A percentile compares a stretch with the other conserved stretches of the same genome.
phyloP scores from a whole-genome alignment of 805 yeast genomes.

The Pichia californica region DNA sequence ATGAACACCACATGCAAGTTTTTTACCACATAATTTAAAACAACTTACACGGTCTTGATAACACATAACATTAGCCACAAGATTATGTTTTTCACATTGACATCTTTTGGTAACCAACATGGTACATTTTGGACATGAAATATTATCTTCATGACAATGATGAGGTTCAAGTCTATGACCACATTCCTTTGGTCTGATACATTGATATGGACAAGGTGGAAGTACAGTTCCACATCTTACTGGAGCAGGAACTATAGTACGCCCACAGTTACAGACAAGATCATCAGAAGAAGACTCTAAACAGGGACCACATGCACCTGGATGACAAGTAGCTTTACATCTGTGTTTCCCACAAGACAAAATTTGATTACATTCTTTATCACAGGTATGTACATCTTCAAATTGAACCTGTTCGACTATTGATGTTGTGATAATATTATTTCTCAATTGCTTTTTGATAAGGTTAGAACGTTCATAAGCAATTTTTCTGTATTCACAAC shows the following conservation, averaged over 20 bases:
- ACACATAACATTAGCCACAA: slow-evolving; percentile 60
- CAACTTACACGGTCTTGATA: slow-evolving; percentile 66
- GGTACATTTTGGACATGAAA: slow-evolving; percentile 74
- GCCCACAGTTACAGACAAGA: slow-evolving; percentile 73
- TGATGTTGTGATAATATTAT: slow-evolving; percentile 32
- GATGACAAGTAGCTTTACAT: slow-evolving; percentile 68
- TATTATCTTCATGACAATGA: slow-evolving; percentile 62
- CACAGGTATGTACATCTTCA: slow-evolving; percentile 72
- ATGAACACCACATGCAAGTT: slow-evolving; percentile 42
- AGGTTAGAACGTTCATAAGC: slow-evolving; percentile 55
- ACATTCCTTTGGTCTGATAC: slow-evolving; percentile 51
- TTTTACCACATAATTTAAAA: slow-evolving; percentile 52
- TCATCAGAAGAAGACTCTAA: slow-evolving; percentile 76
- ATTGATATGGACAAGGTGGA: slow-evolving; percentile 60
- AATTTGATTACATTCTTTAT: slow-evolving; percentile 54
- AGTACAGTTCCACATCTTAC: slow-evolving; percentile 74
- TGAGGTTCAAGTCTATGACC: slow-evolving; percentile 71
- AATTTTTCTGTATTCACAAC: slow-evolving; percentile 62
- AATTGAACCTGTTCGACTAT: slow-evolving; percentile 47
- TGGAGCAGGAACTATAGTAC: slow-evolving; percentile 72
- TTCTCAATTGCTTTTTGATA: slow-evolving; percentile 41
- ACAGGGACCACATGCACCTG: slow-evolving; percentile 77
- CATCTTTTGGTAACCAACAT: slow-evolving; percentile 26
- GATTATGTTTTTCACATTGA: slow-evolving; percentile 25
- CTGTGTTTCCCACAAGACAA: slow-evolving; percentile 60